phyloP scores from a whole-genome alignment of 2,329 filamentous ascomycete species.

The Ceratocystiopsis minuta region DNA sequence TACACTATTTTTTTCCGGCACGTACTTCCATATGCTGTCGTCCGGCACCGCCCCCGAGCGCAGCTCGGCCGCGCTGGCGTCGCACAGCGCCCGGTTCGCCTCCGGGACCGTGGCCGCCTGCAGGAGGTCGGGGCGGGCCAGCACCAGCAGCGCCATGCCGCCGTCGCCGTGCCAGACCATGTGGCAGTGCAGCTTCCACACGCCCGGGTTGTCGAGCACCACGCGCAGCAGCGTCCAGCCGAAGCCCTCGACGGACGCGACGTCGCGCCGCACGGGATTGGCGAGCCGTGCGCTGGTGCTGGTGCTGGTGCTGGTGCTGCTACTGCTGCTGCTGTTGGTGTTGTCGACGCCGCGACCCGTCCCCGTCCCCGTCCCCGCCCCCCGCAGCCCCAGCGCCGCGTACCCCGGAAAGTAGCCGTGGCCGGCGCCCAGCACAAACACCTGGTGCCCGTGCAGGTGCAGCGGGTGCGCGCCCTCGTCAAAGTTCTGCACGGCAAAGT shows the following conservation, averaged over 20 bases:
- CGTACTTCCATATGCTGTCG: conserved; percentile 17
- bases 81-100: conserved; percentile 27
- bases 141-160: conserved; percentile 22
- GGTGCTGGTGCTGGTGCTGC: too few species aligned
- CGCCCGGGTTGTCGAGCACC: conserved; percentile 30
- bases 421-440: conserved; percentile 38
- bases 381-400: conserved; percentile 16
- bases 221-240: conserved; percentile 31
- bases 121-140: conserved; percentile 29
- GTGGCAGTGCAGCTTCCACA: conserved; percentile 24
- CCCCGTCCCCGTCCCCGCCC: conserved; percentile 13
- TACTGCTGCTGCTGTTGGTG: too few species aligned
- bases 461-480: conserved; percentile 12
- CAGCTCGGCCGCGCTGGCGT: conserved; percentile 21
- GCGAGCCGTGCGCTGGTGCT: conserved; percentile 15
- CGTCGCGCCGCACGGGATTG: conserved; percentile 30
- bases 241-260: conserved; percentile 25
- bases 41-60: conserved; percentile 29
- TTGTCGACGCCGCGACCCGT: too few species aligned
- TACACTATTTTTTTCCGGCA: too few species aligned
- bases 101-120: conserved; percentile 23
- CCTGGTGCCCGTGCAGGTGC: conserved; percentile 14
- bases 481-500: conserved; percentile 38
- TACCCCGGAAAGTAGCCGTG: conserved; percentile 41
- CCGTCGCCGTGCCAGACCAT: conserved; percentile 21